Conservation (phyloP, 345 rosid species). For the Punica granatum region DNA sequence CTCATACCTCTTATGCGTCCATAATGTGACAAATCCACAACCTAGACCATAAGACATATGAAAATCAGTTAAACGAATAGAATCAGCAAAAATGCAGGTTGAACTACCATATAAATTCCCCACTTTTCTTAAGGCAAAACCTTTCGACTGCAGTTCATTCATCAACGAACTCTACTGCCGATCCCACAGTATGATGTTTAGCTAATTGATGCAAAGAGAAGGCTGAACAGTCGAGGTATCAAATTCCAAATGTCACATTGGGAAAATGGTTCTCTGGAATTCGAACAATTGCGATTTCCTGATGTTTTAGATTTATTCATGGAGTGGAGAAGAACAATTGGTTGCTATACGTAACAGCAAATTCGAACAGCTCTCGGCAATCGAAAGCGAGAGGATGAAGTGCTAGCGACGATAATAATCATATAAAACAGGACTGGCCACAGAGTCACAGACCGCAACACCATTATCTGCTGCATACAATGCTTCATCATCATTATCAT, state of each 20-base stretch:
- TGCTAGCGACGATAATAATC: background rate
- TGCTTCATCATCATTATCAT: constrained; percentile 79
- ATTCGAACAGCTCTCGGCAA: background rate
- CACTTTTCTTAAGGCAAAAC: background rate
- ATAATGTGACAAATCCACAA: constrained; percentile 71
- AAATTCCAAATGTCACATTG: background rate
- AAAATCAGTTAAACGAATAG: background rate
- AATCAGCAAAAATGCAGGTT: background rate
- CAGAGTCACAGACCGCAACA: constrained; percentile 63
- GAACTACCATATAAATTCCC: background rate
- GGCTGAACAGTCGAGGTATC: background rate
- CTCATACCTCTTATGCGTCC: constrained; percentile 78
- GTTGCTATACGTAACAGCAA: background rate
- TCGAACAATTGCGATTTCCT: background rate
- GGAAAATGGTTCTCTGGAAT: background rate
- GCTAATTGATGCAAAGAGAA: background rate
- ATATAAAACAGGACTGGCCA: no score
- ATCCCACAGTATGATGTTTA: background rate
- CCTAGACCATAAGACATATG: constrained; percentile 32
- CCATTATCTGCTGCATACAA: constrained; percentile 61
- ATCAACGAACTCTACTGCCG: background rate
- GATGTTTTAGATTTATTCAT: background rate
- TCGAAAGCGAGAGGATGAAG: background rate
- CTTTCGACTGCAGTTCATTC: background rate
- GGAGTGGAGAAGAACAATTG: background rate